Evolutionary conservation across 257 asterid genomes (phyloP), one percentile per base, ranked within the genome.

Genomic region (Plantago ovata): DNA sequence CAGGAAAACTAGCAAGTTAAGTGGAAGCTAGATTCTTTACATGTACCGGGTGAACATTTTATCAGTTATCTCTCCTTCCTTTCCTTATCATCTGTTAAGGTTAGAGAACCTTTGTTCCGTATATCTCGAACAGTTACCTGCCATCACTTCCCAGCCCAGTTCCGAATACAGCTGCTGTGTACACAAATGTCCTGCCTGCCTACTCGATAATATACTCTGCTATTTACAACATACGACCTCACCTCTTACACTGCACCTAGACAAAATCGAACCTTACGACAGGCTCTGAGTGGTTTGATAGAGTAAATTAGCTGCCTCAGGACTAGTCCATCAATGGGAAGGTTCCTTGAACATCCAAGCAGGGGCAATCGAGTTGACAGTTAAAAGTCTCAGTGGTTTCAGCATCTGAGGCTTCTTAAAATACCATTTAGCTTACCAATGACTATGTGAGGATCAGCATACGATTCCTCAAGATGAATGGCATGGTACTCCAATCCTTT

Each of bases 401-500:
- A 78, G 64, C 95, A 93, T 33, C 76, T 80, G 24, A 89, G 61
- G 62, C 70, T 73, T 65, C 53, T 79, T 75, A 84, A 60, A 72
- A 93, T 93, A 64, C 56, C 45, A 16, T 74, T 49, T 51, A 93
- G 85, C 67, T 69, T 70, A 56, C 81, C 69, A 22, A 86, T 59
- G 52, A 93, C 96, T 8, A 19, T 56, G 6, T 13, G 21, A 59
- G 99, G 95, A 14, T 84, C 68, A 3, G 95, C 99, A 56, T 68
- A 47, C 3, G 92, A 81, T 3, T 78, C 83, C 7, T 56, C 69
- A 38, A 93, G 78, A 63, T 71, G 6, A n/a, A 89, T 82, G 50
- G 99, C 71, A 19, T 89, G 86, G 70, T 93, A 93, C 56, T 81
- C 82, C 81, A 93, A 70, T 54, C 99, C 97, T 84, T 82, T 89